Evolutionary conservation across 495 filamentous ascomycete species (phyloP).

Genomic region (Clavariopsis aquatica): DNA sequence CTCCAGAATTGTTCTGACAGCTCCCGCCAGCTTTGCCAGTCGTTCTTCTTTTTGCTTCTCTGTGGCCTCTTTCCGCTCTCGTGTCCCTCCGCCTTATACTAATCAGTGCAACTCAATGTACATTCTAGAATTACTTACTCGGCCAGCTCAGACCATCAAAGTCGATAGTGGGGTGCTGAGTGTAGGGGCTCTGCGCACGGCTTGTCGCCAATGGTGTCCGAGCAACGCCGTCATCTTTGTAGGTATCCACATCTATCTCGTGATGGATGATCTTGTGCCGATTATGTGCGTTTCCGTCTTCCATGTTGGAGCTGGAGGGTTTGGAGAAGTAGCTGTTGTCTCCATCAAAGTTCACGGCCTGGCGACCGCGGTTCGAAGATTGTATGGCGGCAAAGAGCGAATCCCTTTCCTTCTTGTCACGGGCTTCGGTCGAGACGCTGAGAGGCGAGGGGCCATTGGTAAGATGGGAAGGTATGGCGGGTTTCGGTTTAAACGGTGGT

Average conservation of each 20-base stretch:
- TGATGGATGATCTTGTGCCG: conserved; percentile 6
- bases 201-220: conserved; percentile 53
- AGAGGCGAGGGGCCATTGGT: conserved; percentile 35
- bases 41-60: conserved; percentile 70
- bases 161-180: conserved; percentile 68
- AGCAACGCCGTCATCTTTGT: conserved; percentile 63
- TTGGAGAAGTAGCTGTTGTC: conserved; percentile 24
- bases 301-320: conserved; percentile 8
- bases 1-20: conserved; percentile 87
- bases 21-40: conserved; percentile 76
- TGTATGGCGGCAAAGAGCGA: conserved; percentile 36
- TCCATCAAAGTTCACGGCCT: conserved; percentile 32
- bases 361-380: conserved; percentile 28
- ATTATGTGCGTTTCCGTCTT: conserved; percentile 12
- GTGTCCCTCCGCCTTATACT: conserved; percentile 70
- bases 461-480: conserved; percentile 34
- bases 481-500: conserved; percentile 35
- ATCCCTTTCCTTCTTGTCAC: conserved; percentile 39
- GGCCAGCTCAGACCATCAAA: conserved; percentile 75
- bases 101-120: conserved; percentile 3
- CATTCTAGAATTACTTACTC: conserved; percentile 49
- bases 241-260: conserved; percentile 53
- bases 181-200: conserved; percentile 61
- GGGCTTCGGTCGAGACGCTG: conserved; percentile 25
- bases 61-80: conserved; percentile 75